Evolutionary conservation across 768 basidiomycete genomes (phyloP).

Genomic region (Hygrocybe coccinea): DNA sequence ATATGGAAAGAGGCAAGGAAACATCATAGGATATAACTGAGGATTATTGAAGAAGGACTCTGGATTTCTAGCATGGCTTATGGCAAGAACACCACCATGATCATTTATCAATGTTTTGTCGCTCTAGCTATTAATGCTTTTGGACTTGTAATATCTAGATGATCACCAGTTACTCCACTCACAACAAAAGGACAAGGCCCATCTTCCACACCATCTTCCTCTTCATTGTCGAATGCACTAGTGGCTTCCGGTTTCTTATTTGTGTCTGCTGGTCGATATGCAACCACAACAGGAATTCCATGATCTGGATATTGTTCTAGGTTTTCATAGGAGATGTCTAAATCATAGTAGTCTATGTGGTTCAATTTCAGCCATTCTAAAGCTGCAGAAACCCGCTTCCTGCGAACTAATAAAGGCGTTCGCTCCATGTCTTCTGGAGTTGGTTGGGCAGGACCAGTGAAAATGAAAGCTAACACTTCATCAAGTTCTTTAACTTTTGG

Average conservation of each 20-base stretch:
- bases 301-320: constrained; percentile 22
- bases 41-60: constrained; percentile 24
- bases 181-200: constrained; percentile 37
- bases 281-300: constrained; percentile 14
- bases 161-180: constrained; percentile 30
- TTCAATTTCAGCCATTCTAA: constrained; percentile 34
- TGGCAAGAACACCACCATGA: constrained; percentile 15
- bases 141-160: constrained; percentile 12
- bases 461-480: constrained; percentile 30
- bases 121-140: constrained; percentile 20
- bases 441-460: constrained; percentile 24
- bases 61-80: constrained; percentile 16
- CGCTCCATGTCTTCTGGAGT: constrained; percentile 25
- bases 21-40: constrained; percentile 28
- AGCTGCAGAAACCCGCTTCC: constrained; percentile 19
- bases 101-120: constrained; percentile 15
- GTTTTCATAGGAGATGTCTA: constrained; percentile 27
- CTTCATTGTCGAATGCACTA: constrained; percentile 11
- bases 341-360: constrained; percentile 29
- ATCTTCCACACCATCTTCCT: constrained; percentile 19
- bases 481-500: constrained; percentile 29
- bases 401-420: constrained; percentile 29
- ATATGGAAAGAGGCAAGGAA: constrained; percentile 35
- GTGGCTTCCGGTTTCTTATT: constrained; percentile 10
- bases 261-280: constrained; percentile 12